Evolutionary conservation across 768 basidiomycete species (phyloP), one percentile per base, ranked within the genome.

Genomic region (Psilocybe cyanescens): DNA sequence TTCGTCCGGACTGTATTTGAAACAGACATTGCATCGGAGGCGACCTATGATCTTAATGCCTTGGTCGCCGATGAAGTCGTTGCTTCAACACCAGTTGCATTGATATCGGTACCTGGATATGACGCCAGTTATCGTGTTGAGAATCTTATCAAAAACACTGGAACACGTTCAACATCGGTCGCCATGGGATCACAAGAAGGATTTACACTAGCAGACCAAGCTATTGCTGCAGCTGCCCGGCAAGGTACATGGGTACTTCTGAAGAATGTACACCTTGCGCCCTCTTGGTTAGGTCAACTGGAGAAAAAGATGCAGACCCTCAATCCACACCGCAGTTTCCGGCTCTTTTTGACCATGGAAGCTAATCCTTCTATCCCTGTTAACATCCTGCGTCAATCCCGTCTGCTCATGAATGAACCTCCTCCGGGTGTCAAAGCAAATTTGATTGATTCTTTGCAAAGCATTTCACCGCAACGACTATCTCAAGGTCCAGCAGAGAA

Each of bases 111-210:
- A 3, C 88, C 94, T 2, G 97, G 97, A 14, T 97, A 97, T 70
- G 97, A 99, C 72, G 97, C 97, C n/a, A 97, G 95, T 74, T 99
- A 96, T 74, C 87, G 92, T 52, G 93, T 97, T 41, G 95, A 97
- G 68, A 89, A 89, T 66, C 83, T 97, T 46, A 87, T 95, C 65
- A 87, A 90, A 71, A 88, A 87, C 55, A 87, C 87, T 9, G 87
- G 88, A 14, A 82, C 86, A 30, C 86, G 90, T 28, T 95, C 94
- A 59, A 81, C 90, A 1, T 93, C 94, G 2, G 94, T 99, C 24
- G 97, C 97, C 12, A 97, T 99, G 95, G 97, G 97, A 24, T 97
- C 97, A 1, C 91, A 95, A 65, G 97, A 99, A 81, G 97, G 97
- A n/a, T 97, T 94, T 74, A 86, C 87, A 3, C 83, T 96, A 1